phyloP scores from a whole-genome alignment of 805 yeast species.

The Starmerella sp. region DNA sequence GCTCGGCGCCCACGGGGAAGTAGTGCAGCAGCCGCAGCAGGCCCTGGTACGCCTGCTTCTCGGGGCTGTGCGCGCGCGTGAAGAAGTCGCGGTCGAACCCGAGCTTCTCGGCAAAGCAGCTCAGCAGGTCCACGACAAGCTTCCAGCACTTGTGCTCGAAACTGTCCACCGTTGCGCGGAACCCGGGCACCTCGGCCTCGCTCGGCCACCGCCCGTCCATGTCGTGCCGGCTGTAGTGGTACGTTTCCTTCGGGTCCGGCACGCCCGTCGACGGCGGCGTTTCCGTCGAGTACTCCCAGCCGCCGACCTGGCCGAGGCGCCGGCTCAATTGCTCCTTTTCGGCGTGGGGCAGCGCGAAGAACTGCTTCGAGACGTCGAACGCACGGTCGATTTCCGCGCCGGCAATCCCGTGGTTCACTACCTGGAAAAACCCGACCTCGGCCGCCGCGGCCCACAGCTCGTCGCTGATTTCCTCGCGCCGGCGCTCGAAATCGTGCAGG shows the following conservation, averaged over 20 bases:
- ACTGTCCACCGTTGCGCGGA: background rate
- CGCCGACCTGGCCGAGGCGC: conserved; percentile 1
- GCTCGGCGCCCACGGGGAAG: conserved; percentile 5
- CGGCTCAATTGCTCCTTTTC: conserved; percentile 1
- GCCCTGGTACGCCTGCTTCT: conserved; percentile 10
- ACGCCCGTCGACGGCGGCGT: conserved; percentile 19
- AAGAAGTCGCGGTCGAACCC: conserved; percentile 9
- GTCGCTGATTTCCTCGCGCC: conserved; percentile 11
- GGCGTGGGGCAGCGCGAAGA: conserved; percentile 10
- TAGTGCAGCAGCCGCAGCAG: conserved; percentile 18
- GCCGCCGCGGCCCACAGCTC: conserved; percentile 18
- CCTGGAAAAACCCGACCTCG: conserved; percentile 16
- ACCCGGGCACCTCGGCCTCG: conserved; percentile 9
- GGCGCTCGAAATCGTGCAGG: conserved; percentile 7
- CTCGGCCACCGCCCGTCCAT: conserved; percentile 15
- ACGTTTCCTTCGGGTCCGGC: conserved; percentile 15
- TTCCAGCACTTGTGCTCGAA: conserved; percentile 13
- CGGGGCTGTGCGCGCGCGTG: conserved; percentile 7
- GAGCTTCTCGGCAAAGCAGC: conserved; percentile 11
- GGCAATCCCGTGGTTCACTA: conserved; percentile 13
- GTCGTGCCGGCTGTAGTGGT: conserved; percentile 13
- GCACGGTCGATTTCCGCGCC: conserved; percentile 7
- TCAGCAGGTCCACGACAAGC: conserved; percentile 7
- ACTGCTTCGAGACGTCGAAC: conserved; percentile 9
- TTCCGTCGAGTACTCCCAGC: conserved; percentile 15